Evolutionary conservation across 208 protist species (phyloP).

Genomic region (Balamuthia mandrillaris): DNA sequence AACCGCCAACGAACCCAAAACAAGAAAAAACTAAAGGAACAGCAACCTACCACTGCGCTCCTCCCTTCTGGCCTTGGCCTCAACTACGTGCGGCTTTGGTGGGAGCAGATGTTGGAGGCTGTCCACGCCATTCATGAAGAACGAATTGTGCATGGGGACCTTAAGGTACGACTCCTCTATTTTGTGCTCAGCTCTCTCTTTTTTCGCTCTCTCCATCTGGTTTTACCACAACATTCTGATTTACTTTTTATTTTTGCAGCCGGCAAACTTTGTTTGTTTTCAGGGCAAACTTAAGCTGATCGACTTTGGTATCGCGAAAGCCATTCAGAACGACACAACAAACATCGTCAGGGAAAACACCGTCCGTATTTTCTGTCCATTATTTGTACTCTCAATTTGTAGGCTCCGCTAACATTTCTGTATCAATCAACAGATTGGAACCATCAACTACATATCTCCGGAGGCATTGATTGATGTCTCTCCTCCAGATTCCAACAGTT

Average conservation of each 20-base stretch:
- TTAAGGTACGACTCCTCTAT: too few species aligned
- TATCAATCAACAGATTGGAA: conserved; percentile 64
- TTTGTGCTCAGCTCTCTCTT: too few species aligned
- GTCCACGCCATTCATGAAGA: conserved; percentile 74
- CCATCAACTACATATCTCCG: conserved; percentile 82
- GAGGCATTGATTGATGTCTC: conserved; percentile 58
- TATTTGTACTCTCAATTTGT: not conserved
- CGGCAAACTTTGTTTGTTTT: conserved; percentile 81
- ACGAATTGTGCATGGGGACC: conserved; percentile 77
- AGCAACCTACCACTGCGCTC: not conserved
- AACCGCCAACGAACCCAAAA: conserved; percentile 13
- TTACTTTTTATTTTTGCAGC: too few species aligned
- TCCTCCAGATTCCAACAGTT: not conserved
- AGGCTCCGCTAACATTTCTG: not conserved
- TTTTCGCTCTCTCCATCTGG: too few species aligned
- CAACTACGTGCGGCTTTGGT: conserved; percentile 73
- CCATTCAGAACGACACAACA: conserved; percentile 71
- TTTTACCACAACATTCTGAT: too few species aligned
- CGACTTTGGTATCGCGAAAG: conserved; percentile 85
- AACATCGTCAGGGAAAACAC: conserved; percentile 68
- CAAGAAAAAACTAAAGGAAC: not conserved
- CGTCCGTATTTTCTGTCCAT: not conserved
- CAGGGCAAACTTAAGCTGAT: conserved; percentile 80
- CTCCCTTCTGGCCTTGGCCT: conserved; percentile 33
- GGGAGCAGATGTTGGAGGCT: conserved; percentile 77